phyloP scores from a whole-genome alignment of 176 grass and related monocot species.

The Pontederia paniculata region DNA sequence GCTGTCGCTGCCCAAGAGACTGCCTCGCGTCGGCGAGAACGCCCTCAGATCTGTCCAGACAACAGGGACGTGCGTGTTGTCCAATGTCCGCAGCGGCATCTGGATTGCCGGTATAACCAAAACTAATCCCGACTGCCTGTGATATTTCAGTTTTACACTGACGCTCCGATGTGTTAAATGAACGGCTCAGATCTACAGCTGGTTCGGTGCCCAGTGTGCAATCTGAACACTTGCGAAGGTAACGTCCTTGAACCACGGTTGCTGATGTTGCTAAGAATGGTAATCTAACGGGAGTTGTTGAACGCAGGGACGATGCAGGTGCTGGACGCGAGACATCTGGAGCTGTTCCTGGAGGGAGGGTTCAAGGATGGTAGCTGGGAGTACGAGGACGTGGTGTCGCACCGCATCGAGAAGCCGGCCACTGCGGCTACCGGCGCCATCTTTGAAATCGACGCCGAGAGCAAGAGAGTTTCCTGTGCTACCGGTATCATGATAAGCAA shows the following conservation, averaged over 20 bases:
- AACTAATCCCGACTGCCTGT: not conserved
- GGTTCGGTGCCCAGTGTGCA: conserved; percentile 64
- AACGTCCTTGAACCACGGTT: not conserved
- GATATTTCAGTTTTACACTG: not conserved
- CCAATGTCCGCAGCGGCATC: conserved; percentile 49
- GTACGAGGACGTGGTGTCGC: conserved; percentile 54
- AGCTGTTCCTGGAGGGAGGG: conserved; percentile 62
- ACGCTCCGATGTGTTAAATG: not conserved
- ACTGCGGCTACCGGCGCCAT: conserved; percentile 40
- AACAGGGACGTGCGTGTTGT: conserved; percentile 42
- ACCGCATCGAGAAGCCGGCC: conserved; percentile 30
- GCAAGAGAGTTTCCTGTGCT: conserved; percentile 13
- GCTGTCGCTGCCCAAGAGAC: conserved; percentile 19
- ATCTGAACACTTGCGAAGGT: conserved; percentile 57
- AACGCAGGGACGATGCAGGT: conserved; percentile 74
- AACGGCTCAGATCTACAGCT: conserved; percentile 64
- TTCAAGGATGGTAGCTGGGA: conserved; percentile 51
- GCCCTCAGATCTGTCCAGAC: conserved; percentile 17
- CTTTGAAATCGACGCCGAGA: conserved; percentile 30
- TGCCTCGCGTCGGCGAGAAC: conserved; percentile 10
- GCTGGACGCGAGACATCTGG: conserved; percentile 59
- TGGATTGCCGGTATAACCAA: conserved; percentile 60
- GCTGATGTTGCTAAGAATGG: conserved; percentile 2
- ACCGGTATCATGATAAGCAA: conserved; percentile 20
- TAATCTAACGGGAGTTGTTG: not conserved